Evolutionary conservation across 202 grass and related monocot genomes (phyloP).

Genomic region (Zizania palustris): DNA sequence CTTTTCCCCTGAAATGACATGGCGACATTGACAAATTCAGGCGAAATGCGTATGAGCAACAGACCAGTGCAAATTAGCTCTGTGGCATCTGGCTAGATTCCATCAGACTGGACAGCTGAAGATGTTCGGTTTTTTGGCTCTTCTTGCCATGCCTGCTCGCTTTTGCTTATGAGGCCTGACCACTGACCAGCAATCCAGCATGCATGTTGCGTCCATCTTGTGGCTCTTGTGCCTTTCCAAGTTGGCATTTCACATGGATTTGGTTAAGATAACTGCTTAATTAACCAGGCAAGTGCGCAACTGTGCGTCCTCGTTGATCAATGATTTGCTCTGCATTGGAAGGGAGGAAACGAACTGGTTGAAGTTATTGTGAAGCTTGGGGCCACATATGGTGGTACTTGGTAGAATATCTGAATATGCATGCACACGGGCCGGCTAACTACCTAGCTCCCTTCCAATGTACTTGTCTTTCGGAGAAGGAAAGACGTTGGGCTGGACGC

Average conservation of each 20-base stretch:
- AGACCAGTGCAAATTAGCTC: neutral
- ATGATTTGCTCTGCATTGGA: conserved; percentile 8
- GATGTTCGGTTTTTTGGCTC: neutral
- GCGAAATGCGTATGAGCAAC: neutral
- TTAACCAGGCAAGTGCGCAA: neutral
- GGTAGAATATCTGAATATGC: neutral
- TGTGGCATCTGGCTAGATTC: neutral
- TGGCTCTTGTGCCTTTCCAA: neutral
- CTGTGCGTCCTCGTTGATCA: neutral
- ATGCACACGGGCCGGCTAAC: neutral
- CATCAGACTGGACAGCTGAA: neutral
- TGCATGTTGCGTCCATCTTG: neutral
- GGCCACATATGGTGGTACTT: neutral
- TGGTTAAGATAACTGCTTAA: neutral
- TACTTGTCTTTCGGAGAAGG: conserved; percentile 18
- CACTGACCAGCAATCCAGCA: too few relatives aligned
- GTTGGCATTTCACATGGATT: neutral
- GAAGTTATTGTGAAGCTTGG: neutral
- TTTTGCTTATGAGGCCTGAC: neutral
- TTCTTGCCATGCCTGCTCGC: neutral
- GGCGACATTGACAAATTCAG: neutral
- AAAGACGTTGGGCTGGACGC: neutral
- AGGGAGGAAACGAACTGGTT: conserved; percentile 10
- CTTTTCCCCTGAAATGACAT: neutral
- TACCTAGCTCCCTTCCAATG: neutral